Conservation (phyloP, 2,329 filamentous ascomycete genomes). For the Incumbomyces delicatus region DNA sequence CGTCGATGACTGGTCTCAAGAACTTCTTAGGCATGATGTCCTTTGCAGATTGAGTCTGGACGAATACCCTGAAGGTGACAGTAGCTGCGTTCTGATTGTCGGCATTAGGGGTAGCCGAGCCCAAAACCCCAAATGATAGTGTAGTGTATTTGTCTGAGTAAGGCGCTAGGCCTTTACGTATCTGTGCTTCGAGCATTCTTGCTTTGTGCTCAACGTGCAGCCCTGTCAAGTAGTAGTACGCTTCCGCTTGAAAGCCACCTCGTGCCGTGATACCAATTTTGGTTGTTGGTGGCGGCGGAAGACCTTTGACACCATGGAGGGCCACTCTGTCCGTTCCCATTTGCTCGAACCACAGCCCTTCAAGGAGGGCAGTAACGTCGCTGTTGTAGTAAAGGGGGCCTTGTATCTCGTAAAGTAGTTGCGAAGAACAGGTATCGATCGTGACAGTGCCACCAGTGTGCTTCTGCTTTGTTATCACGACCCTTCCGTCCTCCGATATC, state of each 20-base stretch:
- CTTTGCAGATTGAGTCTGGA: constrained; percentile 35
- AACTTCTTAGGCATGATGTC: constrained; percentile 27
- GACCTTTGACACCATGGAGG: constrained; percentile 33
- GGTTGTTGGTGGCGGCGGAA: constrained; percentile 41
- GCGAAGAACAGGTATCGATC: constrained; percentile 43
- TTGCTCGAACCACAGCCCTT: constrained; percentile 44
- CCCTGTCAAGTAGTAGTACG: constrained; percentile 36
- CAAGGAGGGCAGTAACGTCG: constrained; percentile 45
- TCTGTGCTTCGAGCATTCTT: constrained; percentile 36
- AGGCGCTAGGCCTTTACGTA: constrained; percentile 30
- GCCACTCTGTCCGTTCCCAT: constrained; percentile 40
- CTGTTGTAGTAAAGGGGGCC: constrained; percentile 49
- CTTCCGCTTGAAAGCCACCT: constrained; percentile 40
- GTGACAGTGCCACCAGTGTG: constrained; percentile 33
- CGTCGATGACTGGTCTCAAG: constrained; percentile 28
- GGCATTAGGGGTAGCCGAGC: constrained; percentile 26
- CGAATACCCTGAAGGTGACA: constrained; percentile 33
- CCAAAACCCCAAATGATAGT: constrained; percentile 25
- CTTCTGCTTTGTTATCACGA: constrained; percentile 37
- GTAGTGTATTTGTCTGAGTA: constrained; percentile 26
- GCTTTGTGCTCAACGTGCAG: constrained; percentile 39
- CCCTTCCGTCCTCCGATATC: constrained; percentile 31
- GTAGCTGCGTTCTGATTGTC: constrained; percentile 34
- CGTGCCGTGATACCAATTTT: constrained; percentile 40
- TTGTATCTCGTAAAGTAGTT: constrained; percentile 47